A percentile compares a stretch with the other conserved stretches of the same genome.
These are phyloP conservation scores for Davidsoniella neocaledoniae DNA, from an alignment of 2,329 filamentous ascomycete genomes.

Conservation along the genomic window DNA sequence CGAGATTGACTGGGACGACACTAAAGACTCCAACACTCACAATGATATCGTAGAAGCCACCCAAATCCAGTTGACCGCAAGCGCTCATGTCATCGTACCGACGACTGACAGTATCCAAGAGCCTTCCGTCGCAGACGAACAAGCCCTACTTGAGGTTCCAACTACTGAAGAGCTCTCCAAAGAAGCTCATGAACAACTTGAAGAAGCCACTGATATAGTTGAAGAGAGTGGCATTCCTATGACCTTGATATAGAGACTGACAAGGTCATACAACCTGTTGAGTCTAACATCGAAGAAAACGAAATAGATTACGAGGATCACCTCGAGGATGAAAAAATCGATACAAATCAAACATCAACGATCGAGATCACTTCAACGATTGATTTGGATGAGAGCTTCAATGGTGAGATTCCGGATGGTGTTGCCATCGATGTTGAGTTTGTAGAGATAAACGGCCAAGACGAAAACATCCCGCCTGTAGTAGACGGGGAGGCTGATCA, in stretches of 20 bases:
- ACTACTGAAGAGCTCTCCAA: not conserved
- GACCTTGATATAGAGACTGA: conserved; percentile 8
- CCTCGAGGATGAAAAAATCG: not conserved
- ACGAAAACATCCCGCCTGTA: conserved; percentile 4
- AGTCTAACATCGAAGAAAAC: conserved; percentile 7
- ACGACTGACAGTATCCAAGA: not conserved
- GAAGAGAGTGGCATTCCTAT: conserved; percentile 8
- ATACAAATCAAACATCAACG: not conserved
- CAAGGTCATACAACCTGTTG: not conserved
- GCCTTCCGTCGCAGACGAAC: not conserved
- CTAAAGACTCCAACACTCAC: not conserved
- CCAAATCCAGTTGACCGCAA: not conserved
- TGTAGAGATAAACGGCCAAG: conserved; percentile 16
- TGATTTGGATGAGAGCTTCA: conserved; percentile 15
- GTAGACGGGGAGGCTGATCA: conserved; percentile 1
- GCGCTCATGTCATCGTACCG: not conserved
- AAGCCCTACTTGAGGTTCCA: not conserved
- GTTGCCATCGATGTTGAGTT: conserved; percentile 19
- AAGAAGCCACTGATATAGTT: not conserved
- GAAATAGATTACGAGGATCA: conserved; percentile 14
- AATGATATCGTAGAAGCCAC: not conserved
- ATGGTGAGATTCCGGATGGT: conserved; percentile 13
- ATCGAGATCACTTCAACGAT: conserved; percentile 11
- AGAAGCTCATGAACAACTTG: not conserved
- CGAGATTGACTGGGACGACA: conserved; percentile 12